These are phyloP conservation scores for Echinochloa phyllopogon DNA, from an alignment of 176 grass and related monocot genomes.

Conservation along the genomic window DNA sequence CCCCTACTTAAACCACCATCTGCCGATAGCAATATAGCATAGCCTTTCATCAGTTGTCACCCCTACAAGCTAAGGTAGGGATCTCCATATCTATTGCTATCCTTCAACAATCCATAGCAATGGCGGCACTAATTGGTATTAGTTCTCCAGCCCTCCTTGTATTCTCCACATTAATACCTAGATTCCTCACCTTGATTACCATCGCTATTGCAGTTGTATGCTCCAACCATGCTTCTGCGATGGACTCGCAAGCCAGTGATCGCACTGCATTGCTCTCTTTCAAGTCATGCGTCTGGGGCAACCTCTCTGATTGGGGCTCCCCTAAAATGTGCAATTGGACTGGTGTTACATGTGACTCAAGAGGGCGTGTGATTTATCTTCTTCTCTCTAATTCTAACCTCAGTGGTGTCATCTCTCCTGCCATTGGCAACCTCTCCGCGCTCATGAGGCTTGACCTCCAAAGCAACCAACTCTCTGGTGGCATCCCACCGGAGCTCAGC, in stretches of 20 bases:
- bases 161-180: slow-evolving; percentile 7
- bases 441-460: slow-evolving; percentile 61
- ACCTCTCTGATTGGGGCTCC: slow-evolving; percentile 54
- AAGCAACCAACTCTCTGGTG: slow-evolving; percentile 51
- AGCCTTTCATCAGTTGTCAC: slow-evolving; percentile 1
- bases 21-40: background rate
- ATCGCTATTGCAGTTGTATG: background rate
- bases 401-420: slow-evolving; percentile 55
- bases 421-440: slow-evolving; percentile 56
- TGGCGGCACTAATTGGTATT: background rate
- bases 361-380: slow-evolving; percentile 37
- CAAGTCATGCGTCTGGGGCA: slow-evolving; percentile 43
- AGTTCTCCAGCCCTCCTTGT: background rate
- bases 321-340: slow-evolving; percentile 57
- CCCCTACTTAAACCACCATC: slow-evolving; percentile 15
- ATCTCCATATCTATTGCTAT: background rate
- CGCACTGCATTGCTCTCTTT: slow-evolving; percentile 50
- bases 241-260: slow-evolving; percentile 17
- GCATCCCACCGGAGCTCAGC: slow-evolving; percentile 55
- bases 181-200: background rate
- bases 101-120: slow-evolving; percentile 6
- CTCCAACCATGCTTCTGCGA: background rate
- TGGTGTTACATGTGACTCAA: slow-evolving; percentile 55
- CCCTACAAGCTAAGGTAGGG: background rate
- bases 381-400: slow-evolving; percentile 43